Evolutionary conservation across 2,329 filamentous ascomycete species (phyloP).

Genomic region (Fusarium verrucosum): DNA sequence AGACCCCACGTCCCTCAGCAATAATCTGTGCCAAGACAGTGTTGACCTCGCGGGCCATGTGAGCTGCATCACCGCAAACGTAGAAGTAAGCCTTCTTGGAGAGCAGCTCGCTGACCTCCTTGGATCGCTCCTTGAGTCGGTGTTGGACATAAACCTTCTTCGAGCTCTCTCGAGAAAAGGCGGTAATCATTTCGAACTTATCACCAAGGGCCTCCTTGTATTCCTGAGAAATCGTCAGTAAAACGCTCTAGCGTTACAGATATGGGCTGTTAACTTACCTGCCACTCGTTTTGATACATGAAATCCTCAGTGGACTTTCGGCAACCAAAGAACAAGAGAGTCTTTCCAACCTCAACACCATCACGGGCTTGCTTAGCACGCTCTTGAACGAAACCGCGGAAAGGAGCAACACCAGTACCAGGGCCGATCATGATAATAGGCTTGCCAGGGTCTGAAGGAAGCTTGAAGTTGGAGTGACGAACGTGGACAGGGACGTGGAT

Average conservation of each 20-base stretch:
- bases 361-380: constrained; percentile 82
- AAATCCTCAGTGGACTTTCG: constrained; percentile 89
- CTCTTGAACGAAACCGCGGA: constrained; percentile 95
- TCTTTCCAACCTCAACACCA: constrained; percentile 85
- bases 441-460: constrained; percentile 92
- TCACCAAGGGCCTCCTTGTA: constrained; percentile 86
- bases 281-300: constrained; percentile 90
- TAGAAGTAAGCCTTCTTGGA: constrained; percentile 93
- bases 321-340: constrained; percentile 95
- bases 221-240: constrained; percentile 64
- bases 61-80: constrained; percentile 95
- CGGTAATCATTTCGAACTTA: constrained; percentile 88
- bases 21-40: constrained; percentile 87
- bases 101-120: constrained; percentile 87
- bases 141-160: constrained; percentile 99
- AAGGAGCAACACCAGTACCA: constrained; percentile 95
- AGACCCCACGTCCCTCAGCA: constrained; percentile 80
- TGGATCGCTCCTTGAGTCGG: constrained; percentile 81
- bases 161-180: constrained; percentile 88
- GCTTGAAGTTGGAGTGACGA: constrained; percentile 98
- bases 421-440: constrained; percentile 96
- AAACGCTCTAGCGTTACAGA: neutral
- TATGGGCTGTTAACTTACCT: constrained; percentile 67
- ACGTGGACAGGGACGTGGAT: constrained; percentile 95
- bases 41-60: constrained; percentile 96